Evolutionary conservation across 75 land plant genomes (phyloP), one percentile per base, ranked within the genome.

Genomic region (Cryptomeria japonica): DNA sequence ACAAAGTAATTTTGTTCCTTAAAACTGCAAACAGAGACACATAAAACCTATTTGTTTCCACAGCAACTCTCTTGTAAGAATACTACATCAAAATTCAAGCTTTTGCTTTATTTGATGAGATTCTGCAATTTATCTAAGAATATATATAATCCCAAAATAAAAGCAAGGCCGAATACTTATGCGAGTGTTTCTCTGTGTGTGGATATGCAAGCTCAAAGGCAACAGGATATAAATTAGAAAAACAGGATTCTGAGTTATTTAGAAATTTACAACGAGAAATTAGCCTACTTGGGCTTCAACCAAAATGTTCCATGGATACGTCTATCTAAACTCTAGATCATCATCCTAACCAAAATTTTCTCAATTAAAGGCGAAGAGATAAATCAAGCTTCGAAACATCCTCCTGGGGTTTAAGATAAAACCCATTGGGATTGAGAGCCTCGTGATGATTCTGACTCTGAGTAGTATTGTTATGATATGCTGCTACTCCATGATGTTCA

Each of bases 391-490:
- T 73, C 19, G 87, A 70, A 10, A 86, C 25, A 86, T 68, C 87
- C 18, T 86, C 87, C 87, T 86, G 46, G 10, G 79, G 87, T 41
- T 86, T 86, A 28, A 39, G 32, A 73, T 73, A 70, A 73, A 41
- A 68, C 82, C 47, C 87, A 38, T 41, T 41, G 3, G 75, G 38
- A 64, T 64, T 64, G 7, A 42, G 56, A 51, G 46, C 15, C 47
- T 37, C 55, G 70, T 80, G 90, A 25, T 92, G 92, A 75, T 80
- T 93, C 80, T 91, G 88, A 73, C 90, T 90, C 22, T 89, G 92
- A 93, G 89, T 92, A 75, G 90, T 89, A 34, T 87, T 44, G 19
- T 88, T 80, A 34, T 90, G 87, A 39, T 87, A 87, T n/a, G 72
- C 72, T 51, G 84, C 86, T 49, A 53, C 85, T 38, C 83, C 87